Base-by-base conservation (phyloP, 441 rosid genomes). In the Brassica balearica region DNA sequence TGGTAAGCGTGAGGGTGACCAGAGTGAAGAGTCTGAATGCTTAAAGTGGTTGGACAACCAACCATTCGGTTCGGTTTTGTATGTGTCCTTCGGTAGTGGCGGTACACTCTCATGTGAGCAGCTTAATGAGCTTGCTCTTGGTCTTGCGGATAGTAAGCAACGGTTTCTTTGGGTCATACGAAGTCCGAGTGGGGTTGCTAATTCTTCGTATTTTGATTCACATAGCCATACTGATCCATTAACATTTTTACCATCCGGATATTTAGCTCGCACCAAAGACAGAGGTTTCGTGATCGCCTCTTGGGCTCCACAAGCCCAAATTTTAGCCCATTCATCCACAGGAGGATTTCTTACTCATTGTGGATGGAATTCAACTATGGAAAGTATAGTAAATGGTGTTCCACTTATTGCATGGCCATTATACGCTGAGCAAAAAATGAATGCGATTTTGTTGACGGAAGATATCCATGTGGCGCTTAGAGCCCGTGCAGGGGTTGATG, bases 301-400 rank as follows among this genome's bases (percentile, higher is more conserved):
- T 11, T 84, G 85, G 87, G 84, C 81, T 19, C 85, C 83, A 55
- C 85, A 85, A 59, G 73, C 72, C 27, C 67, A 78, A 53, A 17
- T 85, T 4, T 51, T 85, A 27, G 65, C 79, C 3, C 87, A 84
- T 65, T 81, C 75, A 48, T 82, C 87, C 0, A 85, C 84, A 0
- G 83, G 87, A 22, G 84, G 84, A 46, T 82, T 85, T 68, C 19
- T 82, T 25, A 82, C 81, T 6, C 82, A 85, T 4, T 84, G 84
- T 5, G 84, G 87, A 46, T 85, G 87, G 87, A 85, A 85, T 25
- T 85, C 87, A 20, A 36, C 48, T 10, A n/a, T 82, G n/a, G 86
- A 81, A 48, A 70, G 87, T 27, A 17, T 85, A 7, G 85, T 51
- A n/a, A 51, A 51, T 51, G 56, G 56, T 51, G 56, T 51, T 51